Evolutionary conservation across 1,284 basidiomycete species (phyloP).

Genomic region (Cryptococcus maquisensis): DNA sequence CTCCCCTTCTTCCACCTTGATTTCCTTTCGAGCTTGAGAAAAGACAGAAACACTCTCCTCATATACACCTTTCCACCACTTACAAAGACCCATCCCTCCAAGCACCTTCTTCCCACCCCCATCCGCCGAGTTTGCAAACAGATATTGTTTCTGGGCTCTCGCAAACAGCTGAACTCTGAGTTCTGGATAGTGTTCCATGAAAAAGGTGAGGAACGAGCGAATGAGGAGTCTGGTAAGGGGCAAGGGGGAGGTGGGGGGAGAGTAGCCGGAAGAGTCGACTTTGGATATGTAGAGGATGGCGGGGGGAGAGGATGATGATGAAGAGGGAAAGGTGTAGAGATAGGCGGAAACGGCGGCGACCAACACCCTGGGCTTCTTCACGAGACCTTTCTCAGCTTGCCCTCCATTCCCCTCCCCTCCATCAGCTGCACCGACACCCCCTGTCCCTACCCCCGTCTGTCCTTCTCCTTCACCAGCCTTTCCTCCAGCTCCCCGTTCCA

Average conservation of each 20-base stretch:
- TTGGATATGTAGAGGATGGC: slow-evolving; percentile 88
- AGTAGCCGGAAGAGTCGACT: slow-evolving; percentile 84
- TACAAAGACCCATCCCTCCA: slow-evolving; percentile 73
- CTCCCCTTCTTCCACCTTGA: not conserved
- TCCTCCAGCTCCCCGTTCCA: slow-evolving; percentile 1
- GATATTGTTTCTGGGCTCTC: slow-evolving; percentile 81
- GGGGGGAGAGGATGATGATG: slow-evolving; percentile 40
- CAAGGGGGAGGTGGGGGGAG: slow-evolving; percentile 51
- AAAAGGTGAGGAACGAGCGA: slow-evolving; percentile 61
- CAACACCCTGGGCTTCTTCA: slow-evolving; percentile 38
- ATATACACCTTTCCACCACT: slow-evolving; percentile 84
- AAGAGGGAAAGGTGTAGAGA: slow-evolving; percentile 59
- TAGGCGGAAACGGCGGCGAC: slow-evolving; percentile 77
- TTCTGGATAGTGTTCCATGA: slow-evolving; percentile 53
- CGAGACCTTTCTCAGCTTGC: not conserved
- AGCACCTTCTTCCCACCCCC: slow-evolving; percentile 69
- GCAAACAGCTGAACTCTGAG: slow-evolving; percentile 88
- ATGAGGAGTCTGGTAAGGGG: slow-evolving; percentile 64
- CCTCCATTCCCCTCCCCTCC: no score
- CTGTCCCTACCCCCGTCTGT: not conserved
- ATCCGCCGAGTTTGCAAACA: slow-evolving; percentile 87
- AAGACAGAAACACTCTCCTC: slow-evolving; percentile 56
- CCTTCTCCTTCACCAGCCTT: not conserved
- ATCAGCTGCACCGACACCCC: not conserved
- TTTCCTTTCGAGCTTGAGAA: slow-evolving; percentile 13